Evolutionary conservation across 768 basidiomycete species (phyloP).

Genomic region (Termitomyces bulborhizus): DNA sequence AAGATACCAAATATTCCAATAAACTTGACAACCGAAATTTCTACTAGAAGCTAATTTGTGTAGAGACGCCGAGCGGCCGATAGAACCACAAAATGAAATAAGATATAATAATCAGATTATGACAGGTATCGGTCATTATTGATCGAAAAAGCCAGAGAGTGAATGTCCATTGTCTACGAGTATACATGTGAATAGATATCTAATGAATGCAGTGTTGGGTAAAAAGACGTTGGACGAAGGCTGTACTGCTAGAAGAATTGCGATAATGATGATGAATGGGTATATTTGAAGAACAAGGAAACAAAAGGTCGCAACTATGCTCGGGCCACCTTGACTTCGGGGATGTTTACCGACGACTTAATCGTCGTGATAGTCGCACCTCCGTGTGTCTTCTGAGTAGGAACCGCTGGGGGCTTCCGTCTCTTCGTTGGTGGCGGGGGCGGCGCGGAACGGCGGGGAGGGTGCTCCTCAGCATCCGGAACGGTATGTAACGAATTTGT

Average conservation of each 20-base stretch:
- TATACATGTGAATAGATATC: not conserved
- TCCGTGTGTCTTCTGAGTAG: slow-evolving; percentile 39
- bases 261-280: not conserved
- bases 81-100: too few relatives aligned
- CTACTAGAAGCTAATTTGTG: too few relatives aligned
- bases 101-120: too few relatives aligned
- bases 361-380: slow-evolving; percentile 60
- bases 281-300: not conserved
- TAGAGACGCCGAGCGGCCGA: too few relatives aligned
- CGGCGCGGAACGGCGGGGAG: slow-evolving; percentile 46
- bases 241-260: not conserved
- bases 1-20: too few relatives aligned
- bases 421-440: slow-evolving; percentile 67
- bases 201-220: not conserved
- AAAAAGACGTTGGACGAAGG: not conserved
- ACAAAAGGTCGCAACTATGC: not conserved
- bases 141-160: not conserved
- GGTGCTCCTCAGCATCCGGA: slow-evolving; percentile 10
- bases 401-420: slow-evolving; percentile 68
- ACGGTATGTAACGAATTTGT: not conserved
- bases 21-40: too few relatives aligned
- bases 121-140: too few relatives aligned
- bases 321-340: slow-evolving; percentile 3
- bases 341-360: slow-evolving; percentile 28
- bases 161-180: not conserved